Evolutionary conservation across 2,329 filamentous ascomycete species (phyloP).

Genomic region (Pseudophaeomoniella oleicola): DNA sequence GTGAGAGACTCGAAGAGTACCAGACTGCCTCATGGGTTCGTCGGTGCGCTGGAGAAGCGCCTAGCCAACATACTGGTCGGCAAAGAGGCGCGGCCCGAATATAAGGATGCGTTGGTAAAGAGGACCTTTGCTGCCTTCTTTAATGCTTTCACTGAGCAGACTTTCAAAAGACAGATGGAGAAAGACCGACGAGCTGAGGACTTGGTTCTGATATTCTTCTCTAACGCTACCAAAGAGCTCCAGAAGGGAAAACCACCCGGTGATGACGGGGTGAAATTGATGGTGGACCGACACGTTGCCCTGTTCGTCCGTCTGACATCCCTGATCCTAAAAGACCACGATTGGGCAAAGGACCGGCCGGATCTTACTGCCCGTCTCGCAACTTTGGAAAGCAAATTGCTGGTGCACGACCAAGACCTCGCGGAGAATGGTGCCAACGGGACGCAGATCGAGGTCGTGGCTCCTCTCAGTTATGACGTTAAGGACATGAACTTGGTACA

Average conservation of each 20-base stretch:
- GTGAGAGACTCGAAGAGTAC: slow-evolving; percentile 55
- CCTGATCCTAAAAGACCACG: slow-evolving; percentile 65
- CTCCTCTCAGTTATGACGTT: slow-evolving; percentile 78
- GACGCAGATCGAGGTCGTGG: slow-evolving; percentile 59
- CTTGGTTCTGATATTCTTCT: slow-evolving; percentile 89
- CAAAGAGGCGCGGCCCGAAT: slow-evolving; percentile 72
- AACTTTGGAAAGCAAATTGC: slow-evolving; percentile 80
- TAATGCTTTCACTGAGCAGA: slow-evolving; percentile 78
- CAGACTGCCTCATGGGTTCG: slow-evolving; percentile 56
- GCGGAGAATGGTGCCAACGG: slow-evolving; percentile 42
- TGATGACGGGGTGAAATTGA: slow-evolving; percentile 78
- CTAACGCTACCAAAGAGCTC: slow-evolving; percentile 80
- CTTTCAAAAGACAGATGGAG: slow-evolving; percentile 80
- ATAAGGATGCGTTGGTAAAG: slow-evolving; percentile 79
- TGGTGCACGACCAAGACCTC: slow-evolving; percentile 87
- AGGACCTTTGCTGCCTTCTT: slow-evolving; percentile 89
- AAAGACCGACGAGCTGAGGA: slow-evolving; percentile 90
- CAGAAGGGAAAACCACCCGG: slow-evolving; percentile 60
- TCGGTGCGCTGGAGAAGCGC: slow-evolving; percentile 58
- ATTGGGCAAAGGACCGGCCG: slow-evolving; percentile 70
- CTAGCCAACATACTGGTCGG: slow-evolving; percentile 70
- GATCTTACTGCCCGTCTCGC: slow-evolving; percentile 68
- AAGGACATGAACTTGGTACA: slow-evolving; percentile 95
- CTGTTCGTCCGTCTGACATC: slow-evolving; percentile 81
- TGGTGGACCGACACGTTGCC: slow-evolving; percentile 88